Conservation (phyloP, 768 basidiomycete genomes). For the Tubosaeta sp. region DNA sequence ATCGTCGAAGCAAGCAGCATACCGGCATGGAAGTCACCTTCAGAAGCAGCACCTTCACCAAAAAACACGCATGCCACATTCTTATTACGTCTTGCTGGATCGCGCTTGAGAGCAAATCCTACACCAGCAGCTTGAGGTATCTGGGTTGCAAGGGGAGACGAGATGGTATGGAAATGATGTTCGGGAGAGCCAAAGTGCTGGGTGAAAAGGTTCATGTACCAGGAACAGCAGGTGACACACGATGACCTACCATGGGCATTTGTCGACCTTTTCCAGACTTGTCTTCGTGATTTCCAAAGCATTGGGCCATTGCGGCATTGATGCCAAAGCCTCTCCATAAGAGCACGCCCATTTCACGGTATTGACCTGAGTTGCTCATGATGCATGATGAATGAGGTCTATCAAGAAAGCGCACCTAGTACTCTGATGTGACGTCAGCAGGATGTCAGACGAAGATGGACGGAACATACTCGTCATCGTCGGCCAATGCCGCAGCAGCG, state of each 20-base stretch:
- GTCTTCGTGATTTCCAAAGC: constrained; percentile 85
- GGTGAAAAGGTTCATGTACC: constrained; percentile 7
- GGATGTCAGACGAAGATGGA: background rate
- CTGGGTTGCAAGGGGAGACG: constrained; percentile 89
- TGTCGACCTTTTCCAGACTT: constrained; percentile 79
- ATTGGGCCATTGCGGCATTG: constrained; percentile 85
- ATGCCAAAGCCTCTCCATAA: constrained; percentile 82
- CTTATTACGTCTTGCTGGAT: constrained; percentile 59
- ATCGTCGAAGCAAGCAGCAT: constrained; percentile 75
- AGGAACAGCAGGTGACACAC: background rate
- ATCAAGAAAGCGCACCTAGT: constrained; percentile 45
- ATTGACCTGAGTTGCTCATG: constrained; percentile 58
- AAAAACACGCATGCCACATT: constrained; percentile 88
- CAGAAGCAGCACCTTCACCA: constrained; percentile 91
- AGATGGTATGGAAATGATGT: constrained; percentile 91
- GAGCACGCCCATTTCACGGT: constrained; percentile 88
- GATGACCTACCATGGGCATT: constrained; percentile 78
- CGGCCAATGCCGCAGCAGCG: constrained; percentile 78
- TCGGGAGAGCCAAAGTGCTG: constrained; percentile 83
- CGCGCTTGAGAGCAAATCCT: constrained; percentile 81
- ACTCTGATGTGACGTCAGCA: constrained; percentile 45
- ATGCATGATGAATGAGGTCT: background rate
- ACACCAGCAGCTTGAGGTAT: constrained; percentile 95
- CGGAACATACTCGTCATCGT: constrained; percentile 74
- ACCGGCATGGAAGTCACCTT: constrained; percentile 95